phyloP scores from a whole-genome alignment of 352 stramenopile genomes.

The Phytophthora litchii region DNA sequence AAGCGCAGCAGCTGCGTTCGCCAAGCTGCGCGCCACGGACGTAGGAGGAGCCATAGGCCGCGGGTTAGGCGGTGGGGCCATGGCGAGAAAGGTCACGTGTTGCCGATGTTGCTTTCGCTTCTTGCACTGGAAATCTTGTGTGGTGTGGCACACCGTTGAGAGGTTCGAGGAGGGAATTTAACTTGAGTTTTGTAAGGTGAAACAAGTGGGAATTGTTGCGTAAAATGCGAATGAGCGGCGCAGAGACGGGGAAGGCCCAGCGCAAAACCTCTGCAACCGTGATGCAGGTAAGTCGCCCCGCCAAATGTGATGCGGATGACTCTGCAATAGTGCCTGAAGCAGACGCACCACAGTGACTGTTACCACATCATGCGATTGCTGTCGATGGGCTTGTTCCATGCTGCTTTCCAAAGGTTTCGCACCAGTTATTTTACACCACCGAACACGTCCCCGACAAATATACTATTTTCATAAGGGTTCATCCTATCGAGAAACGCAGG shows the following conservation, averaged over 20 bases:
- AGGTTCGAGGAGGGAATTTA: conserved; percentile 2
- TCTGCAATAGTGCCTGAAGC: too few relatives aligned
- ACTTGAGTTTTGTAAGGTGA: conserved; percentile 17
- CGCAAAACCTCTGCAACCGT: neutral
- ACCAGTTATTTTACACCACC: too few relatives aligned
- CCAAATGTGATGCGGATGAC: too few relatives aligned
- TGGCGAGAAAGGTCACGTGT: neutral
- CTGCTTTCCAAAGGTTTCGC: too few relatives aligned
- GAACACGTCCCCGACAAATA: too few relatives aligned
- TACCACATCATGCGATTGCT: too few relatives aligned
- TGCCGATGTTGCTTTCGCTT: neutral
- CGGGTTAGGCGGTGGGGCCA: neutral
- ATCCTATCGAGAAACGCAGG: too few relatives aligned
- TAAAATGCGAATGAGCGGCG: conserved; percentile 17
- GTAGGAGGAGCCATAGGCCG: neutral
- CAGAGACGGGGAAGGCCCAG: neutral
- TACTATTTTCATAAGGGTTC: too few relatives aligned
- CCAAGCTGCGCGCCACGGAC: conserved; percentile 27
- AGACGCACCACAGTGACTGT: too few relatives aligned
- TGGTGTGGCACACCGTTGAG: conserved; percentile 1
- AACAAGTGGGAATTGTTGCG: conserved; percentile 12
- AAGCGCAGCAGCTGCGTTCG: conserved; percentile 21
- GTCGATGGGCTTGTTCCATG: too few relatives aligned
- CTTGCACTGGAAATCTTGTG: neutral
- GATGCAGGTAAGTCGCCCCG: too few relatives aligned